phyloP scores from a whole-genome alignment of 805 yeast species.

The Nakazawaea wyomingensis region DNA sequence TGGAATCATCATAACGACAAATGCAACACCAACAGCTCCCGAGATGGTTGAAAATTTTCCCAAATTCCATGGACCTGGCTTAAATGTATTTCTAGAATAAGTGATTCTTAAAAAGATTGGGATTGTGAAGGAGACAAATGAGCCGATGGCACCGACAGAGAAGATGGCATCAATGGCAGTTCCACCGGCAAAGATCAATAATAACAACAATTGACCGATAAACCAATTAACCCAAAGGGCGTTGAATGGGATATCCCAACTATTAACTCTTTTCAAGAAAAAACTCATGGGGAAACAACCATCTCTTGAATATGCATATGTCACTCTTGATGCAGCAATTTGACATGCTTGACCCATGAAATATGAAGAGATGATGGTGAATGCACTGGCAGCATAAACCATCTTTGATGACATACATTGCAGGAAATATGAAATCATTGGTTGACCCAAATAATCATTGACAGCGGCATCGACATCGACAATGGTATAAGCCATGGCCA shows the following conservation, averaged over 20 bases:
- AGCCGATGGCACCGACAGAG: constrained; percentile 67
- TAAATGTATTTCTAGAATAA: constrained; percentile 45
- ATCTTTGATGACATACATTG: constrained; percentile 40
- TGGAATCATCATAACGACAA: constrained; percentile 53
- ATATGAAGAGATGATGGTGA: constrained; percentile 38
- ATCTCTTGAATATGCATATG: constrained; percentile 65
- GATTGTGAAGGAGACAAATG: constrained; percentile 60
- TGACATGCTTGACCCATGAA: constrained; percentile 55
- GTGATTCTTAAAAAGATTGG: constrained; percentile 58
- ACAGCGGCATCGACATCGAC: constrained; percentile 44
- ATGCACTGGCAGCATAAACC: constrained; percentile 36
- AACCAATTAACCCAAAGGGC: constrained; percentile 57
- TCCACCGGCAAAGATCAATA: constrained; percentile 59
- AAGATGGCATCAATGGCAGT: constrained; percentile 66
- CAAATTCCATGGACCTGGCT: constrained; percentile 64
- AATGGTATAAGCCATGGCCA: constrained; percentile 57
- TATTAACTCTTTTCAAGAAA: constrained; percentile 44
- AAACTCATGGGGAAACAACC: constrained; percentile 57
- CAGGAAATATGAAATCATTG: constrained; percentile 48
- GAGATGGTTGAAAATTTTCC: constrained; percentile 46
- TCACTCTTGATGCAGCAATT: constrained; percentile 63
- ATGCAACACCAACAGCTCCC: constrained; percentile 44
- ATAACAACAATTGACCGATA: constrained; percentile 49
- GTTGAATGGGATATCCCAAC: constrained; percentile 55
- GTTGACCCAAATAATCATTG: constrained; percentile 51